Conservation (phyloP, 1,139 yeast genomes). For the Yamadazyma membranifaciens region DNA sequence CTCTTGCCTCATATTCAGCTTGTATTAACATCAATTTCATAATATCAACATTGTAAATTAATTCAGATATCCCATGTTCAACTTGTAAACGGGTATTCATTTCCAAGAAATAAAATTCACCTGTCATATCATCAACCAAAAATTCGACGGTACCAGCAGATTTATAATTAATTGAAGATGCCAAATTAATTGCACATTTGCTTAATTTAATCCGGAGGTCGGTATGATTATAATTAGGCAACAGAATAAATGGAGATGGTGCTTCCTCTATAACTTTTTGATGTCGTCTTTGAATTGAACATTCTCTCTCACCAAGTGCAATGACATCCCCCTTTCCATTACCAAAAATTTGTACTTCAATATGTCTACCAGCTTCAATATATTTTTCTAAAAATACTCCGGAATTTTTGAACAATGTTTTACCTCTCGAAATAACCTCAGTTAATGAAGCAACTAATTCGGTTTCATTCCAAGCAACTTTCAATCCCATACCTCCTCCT, state of each 20-base stretch:
- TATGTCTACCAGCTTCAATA: conserved; percentile 92
- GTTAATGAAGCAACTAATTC: conserved; percentile 33
- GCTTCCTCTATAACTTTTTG: conserved; percentile 70
- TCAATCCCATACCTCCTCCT: conserved; percentile 54
- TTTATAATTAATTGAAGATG: conserved; percentile 27
- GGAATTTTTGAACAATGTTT: conserved; percentile 39
- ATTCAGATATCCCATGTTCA: conserved; percentile 38
- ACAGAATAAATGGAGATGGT: conserved; percentile 34
- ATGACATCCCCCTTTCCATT: conserved; percentile 91
- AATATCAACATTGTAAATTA: conserved; percentile 30
- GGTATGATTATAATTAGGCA: conserved; percentile 12
- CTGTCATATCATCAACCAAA: conserved; percentile 30
- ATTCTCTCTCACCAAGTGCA: conserved; percentile 95
- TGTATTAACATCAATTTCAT: conserved; percentile 32
- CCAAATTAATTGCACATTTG: conserved; percentile 25
- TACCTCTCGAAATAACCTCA: conserved; percentile 42
- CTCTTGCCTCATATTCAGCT: conserved; percentile 27
- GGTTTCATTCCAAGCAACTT: conserved; percentile 31
- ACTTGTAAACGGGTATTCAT: conserved; percentile 38
- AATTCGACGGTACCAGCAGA: conserved; percentile 40
- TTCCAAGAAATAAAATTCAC: conserved; percentile 30
- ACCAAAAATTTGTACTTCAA: conserved; percentile 94
- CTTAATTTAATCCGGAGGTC: conserved; percentile 19
- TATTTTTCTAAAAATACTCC: conserved; percentile 58
- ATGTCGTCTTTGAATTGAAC: conserved; percentile 94